phyloP scores from a whole-genome alignment of 2,329 filamentous ascomycete genomes.

The Pseudogymnoascus sp. region DNA sequence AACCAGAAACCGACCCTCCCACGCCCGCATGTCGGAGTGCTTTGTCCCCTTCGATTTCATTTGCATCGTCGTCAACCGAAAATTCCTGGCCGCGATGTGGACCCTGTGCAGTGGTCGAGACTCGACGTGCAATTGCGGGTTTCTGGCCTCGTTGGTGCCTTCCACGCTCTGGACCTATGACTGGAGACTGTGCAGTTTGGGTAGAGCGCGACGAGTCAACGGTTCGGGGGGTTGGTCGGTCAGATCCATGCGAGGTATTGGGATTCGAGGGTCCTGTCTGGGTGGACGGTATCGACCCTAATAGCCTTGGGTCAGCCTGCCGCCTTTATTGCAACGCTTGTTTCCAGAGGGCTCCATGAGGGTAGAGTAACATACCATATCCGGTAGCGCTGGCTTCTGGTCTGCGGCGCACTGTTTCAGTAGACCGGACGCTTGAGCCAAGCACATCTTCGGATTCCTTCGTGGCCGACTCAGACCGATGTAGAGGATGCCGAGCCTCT shows the following conservation, averaged over 20 bases:
- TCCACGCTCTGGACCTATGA: constrained; percentile 26
- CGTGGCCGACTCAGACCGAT: constrained; percentile 20
- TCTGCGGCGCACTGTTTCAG: constrained; percentile 50
- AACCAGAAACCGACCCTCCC: constrained; percentile 24
- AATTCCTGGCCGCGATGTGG: constrained; percentile 80
- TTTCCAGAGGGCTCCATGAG: background rate
- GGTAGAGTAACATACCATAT: constrained; percentile 42
- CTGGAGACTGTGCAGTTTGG: constrained; percentile 22
- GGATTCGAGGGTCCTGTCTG: background rate
- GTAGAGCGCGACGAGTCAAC: constrained; percentile 25
- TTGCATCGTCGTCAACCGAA: constrained; percentile 79
- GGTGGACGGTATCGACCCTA: constrained; percentile 5
- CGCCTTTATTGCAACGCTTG: background rate
- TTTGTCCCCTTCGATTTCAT: constrained; percentile 67
- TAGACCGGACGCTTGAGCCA: constrained; percentile 49
- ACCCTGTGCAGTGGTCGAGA: constrained; percentile 60
- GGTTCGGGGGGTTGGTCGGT: constrained; percentile 21
- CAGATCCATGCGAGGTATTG: constrained; percentile 10
- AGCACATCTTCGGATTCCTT: constrained; percentile 35
- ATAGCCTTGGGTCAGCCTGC: background rate
- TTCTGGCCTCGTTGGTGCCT: constrained; percentile 40
- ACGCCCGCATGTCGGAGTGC: constrained; percentile 36
- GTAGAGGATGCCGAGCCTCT: constrained; percentile 37
- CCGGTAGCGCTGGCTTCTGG: constrained; percentile 35
- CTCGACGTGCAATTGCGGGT: constrained; percentile 62